Percentiles rank a stretch among this genome's conserved stretches.
These are phyloP conservation scores for Fusarium tupiense DNA, from an alignment of 2,329 filamentous ascomycete genomes.

Conservation along the genomic window DNA sequence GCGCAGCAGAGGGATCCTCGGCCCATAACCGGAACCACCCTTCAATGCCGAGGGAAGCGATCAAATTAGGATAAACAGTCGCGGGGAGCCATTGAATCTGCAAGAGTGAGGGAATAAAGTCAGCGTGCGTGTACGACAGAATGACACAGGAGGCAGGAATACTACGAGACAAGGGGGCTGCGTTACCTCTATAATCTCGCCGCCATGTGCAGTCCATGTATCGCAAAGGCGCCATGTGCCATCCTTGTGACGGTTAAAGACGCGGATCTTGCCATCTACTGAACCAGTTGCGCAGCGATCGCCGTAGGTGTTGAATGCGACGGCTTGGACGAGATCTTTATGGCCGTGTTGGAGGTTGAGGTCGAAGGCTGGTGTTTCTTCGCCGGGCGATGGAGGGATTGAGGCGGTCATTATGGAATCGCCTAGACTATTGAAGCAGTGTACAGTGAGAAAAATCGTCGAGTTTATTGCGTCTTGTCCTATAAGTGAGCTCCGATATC, in stretches of 20 bases:
- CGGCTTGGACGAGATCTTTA: slow-evolving; percentile 82
- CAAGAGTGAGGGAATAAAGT: slow-evolving; percentile 1
- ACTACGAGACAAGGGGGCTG: slow-evolving; percentile 22
- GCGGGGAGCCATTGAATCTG: slow-evolving; percentile 94
- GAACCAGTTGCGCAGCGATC: slow-evolving; percentile 91
- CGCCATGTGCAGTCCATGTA: slow-evolving; percentile 89
- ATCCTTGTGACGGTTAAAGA: slow-evolving; percentile 86
- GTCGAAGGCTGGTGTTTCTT: slow-evolving; percentile 62
- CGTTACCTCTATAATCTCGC: slow-evolving; percentile 85
- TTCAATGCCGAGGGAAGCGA: slow-evolving; percentile 90
- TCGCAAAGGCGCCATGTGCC: slow-evolving; percentile 83
- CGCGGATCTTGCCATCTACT: slow-evolving; percentile 90
- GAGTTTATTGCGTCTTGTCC: neutral
- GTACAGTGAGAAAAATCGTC: neutral
- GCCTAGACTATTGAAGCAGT: neutral
- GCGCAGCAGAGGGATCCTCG: slow-evolving; percentile 84
- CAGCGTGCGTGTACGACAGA: slow-evolving; percentile 27
- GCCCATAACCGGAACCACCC: slow-evolving; percentile 93
- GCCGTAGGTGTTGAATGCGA: slow-evolving; percentile 92
- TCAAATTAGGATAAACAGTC: slow-evolving; percentile 83
- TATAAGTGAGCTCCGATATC: slow-evolving; percentile 8
- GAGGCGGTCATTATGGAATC: slow-evolving; percentile 43
- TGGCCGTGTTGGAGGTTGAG: slow-evolving; percentile 78
- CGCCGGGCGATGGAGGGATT: slow-evolving; percentile 49
- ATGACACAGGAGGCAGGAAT: slow-evolving; percentile 19